phyloP scores from a whole-genome alignment of 2,329 filamentous ascomycete genomes.

The Verticillium nonalfalfae region DNA sequence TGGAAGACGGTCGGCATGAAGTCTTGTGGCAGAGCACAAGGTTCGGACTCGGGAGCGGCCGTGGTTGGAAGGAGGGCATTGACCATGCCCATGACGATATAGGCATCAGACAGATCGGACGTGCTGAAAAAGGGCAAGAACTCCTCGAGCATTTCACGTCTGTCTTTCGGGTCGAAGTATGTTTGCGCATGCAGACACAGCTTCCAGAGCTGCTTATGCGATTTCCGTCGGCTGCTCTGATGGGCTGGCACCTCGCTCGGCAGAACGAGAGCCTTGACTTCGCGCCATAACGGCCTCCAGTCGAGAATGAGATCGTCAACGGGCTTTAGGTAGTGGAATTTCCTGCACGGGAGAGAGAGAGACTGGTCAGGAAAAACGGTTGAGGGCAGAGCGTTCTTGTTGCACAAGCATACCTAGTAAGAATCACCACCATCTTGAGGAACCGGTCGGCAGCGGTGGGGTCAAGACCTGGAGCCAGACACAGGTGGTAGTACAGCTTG shows the following conservation, averaged over 20 bases:
- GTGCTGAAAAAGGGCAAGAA: slow-evolving; percentile 85
- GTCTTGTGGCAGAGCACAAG: slow-evolving; percentile 77
- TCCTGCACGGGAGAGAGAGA: slow-evolving; percentile 41
- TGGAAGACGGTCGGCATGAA: slow-evolving; percentile 95
- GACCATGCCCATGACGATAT: slow-evolving; percentile 82
- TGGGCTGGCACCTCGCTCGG: slow-evolving; percentile 73
- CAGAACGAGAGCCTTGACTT: slow-evolving; percentile 84
- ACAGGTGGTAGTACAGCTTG: slow-evolving; percentile 89
- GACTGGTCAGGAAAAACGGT: too few relatives aligned
- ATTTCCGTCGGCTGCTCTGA: slow-evolving; percentile 47
- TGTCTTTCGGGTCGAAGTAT: slow-evolving; percentile 86
- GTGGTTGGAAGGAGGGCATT: slow-evolving; percentile 85
- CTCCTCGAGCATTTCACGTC: slow-evolving; percentile 75
- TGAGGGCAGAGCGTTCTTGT: not conserved
- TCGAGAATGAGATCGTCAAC: slow-evolving; percentile 86
- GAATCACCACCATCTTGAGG: slow-evolving; percentile 88
- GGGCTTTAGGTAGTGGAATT: slow-evolving; percentile 91
- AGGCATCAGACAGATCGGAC: slow-evolving; percentile 85
- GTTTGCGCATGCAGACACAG: slow-evolving; percentile 84
- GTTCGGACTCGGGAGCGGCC: slow-evolving; percentile 63
- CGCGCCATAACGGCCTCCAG: slow-evolving; percentile 89
- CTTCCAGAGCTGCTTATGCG: slow-evolving; percentile 68
- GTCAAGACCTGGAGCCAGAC: slow-evolving; percentile 85
- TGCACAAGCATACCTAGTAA: slow-evolving; percentile 70
- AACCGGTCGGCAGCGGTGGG: slow-evolving; percentile 79